Evolutionary conservation across 139 green algal genomes (phyloP).

Genomic region (Parachlorella kessleri): DNA sequence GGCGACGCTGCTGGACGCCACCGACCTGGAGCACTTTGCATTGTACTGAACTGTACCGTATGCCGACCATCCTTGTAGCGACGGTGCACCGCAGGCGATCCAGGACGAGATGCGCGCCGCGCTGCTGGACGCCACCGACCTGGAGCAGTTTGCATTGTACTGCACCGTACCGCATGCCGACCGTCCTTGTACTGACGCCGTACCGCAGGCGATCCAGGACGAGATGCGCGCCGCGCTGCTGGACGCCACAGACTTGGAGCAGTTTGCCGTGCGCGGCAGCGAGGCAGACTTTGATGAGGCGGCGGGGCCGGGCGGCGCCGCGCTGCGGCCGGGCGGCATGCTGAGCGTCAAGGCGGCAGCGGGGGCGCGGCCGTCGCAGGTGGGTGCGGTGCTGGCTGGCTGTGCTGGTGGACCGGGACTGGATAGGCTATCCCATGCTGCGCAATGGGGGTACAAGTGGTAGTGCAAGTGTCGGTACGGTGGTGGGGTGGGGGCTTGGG

Average conservation of each 20-base stretch:
- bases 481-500: too few relatives aligned
- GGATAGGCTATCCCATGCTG: too few relatives aligned
- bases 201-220: background rate
- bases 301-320: constrained; percentile 35
- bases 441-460: too few relatives aligned
- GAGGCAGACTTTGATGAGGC: constrained; percentile 67
- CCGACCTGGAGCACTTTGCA: too few relatives aligned
- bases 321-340: constrained; percentile 32
- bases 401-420: too few relatives aligned
- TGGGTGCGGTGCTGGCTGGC: background rate
- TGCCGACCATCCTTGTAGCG: too few relatives aligned
- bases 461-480: too few relatives aligned
- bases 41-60: too few relatives aligned
- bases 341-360: constrained; percentile 35
- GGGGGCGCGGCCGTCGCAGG: background rate
- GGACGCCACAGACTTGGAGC: background rate
- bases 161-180: too few relatives aligned
- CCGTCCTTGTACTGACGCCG: too few relatives aligned
- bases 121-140: background rate
- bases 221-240: background rate
- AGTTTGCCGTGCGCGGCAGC: constrained; percentile 13
- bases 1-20: background rate
- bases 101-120: background rate
- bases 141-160: constrained; percentile 12
- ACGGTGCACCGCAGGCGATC: too few relatives aligned